Conservation (phyloP, 306 rosid genomes). For the Pyrus communis region DNA sequence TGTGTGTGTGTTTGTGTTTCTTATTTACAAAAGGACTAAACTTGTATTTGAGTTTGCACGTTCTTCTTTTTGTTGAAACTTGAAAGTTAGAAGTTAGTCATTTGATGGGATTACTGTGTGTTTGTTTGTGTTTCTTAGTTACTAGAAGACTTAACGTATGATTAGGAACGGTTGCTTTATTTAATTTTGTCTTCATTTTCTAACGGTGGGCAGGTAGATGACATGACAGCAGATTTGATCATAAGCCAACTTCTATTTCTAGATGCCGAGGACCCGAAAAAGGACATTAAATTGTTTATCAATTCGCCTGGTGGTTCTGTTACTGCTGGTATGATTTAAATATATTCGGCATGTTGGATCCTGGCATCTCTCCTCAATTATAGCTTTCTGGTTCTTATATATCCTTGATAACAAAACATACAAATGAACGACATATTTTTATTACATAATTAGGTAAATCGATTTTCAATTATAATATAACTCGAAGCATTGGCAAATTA, state of each 20-base stretch:
- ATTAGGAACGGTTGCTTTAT: neutral
- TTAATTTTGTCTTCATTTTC: neutral
- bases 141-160: neutral
- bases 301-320: constrained; percentile 96
- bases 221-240: constrained; percentile 77
- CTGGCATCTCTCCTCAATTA: neutral
- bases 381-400: neutral
- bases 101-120: neutral
- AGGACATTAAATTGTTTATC: constrained; percentile 78
- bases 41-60: neutral
- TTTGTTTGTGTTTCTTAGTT: neutral
- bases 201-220: constrained; percentile 65
- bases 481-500: neutral
- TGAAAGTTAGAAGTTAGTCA: neutral
- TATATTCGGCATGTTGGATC: neutral
- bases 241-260: constrained; percentile 82
- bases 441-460: neutral
- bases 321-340: constrained; percentile 64
- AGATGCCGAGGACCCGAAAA: constrained; percentile 81
- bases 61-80: neutral
- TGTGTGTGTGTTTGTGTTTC: neutral
- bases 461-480: neutral
- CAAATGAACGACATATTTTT: neutral
- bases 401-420: neutral
- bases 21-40: neutral